Conservation (phyloP, 2,329 filamentous ascomycete genomes). For the Penicillium sp. region DNA sequence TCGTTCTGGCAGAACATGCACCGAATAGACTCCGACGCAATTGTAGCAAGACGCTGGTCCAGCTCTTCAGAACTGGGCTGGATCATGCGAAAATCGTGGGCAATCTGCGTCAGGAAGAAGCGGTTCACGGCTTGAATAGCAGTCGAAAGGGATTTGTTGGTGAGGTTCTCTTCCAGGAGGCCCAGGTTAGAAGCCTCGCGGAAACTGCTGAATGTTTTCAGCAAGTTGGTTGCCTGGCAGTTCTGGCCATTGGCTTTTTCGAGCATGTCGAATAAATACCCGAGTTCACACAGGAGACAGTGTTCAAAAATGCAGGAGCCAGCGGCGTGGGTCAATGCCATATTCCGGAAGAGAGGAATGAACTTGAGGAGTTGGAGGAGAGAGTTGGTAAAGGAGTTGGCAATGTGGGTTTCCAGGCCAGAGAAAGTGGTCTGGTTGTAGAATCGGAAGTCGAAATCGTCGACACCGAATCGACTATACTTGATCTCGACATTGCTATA, state of each 20-base stretch:
- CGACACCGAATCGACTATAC: constrained; percentile 98
- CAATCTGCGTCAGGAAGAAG: constrained; percentile 81
- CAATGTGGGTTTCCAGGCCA: constrained; percentile 91
- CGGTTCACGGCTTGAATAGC: constrained; percentile 86
- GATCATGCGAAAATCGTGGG: constrained; percentile 72
- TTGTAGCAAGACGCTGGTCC: constrained; percentile 62
- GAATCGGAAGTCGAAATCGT: constrained; percentile 89
- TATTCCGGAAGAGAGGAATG: constrained; percentile 82
- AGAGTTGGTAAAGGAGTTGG: constrained; percentile 94
- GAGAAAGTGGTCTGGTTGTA: constrained; percentile 94
- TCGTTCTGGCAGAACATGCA: constrained; percentile 89
- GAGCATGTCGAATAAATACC: constrained; percentile 96
- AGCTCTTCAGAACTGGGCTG: constrained; percentile 63
- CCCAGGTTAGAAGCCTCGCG: constrained; percentile 76
- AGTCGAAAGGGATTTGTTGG: constrained; percentile 69
- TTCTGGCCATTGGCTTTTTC: constrained; percentile 93
- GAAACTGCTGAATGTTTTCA: constrained; percentile 84
- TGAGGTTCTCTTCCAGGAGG: constrained; percentile 79
- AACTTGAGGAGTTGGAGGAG: constrained; percentile 90
- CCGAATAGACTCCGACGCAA: constrained; percentile 61
- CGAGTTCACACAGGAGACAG: constrained; percentile 90
- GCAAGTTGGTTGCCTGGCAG: constrained; percentile 92
- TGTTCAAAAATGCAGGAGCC: constrained; percentile 78
- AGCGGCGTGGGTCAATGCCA: constrained; percentile 85
- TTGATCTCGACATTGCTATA: constrained; percentile 97